These are phyloP conservation scores for Hansenula sp. DNA, from an alignment of 1,139 yeast genomes.

Conservation along the genomic window DNA sequence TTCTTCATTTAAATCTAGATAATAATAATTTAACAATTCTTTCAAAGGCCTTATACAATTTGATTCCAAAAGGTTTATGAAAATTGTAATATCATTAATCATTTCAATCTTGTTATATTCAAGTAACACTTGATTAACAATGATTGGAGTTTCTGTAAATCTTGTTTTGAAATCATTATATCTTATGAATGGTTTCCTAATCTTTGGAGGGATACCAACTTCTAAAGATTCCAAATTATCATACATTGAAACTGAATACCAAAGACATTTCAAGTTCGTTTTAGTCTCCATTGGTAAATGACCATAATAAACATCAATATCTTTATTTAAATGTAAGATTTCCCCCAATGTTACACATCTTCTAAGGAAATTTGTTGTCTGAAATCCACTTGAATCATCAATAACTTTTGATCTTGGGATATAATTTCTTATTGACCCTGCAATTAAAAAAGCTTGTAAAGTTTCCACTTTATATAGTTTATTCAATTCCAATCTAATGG, in stretches of 20 bases:
- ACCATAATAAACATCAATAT: conserved; percentile 11
- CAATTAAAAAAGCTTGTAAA: background rate
- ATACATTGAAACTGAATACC: conserved; percentile 10
- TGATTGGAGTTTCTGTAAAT: background rate
- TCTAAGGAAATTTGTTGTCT: background rate
- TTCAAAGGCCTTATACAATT: conserved; percentile 8
- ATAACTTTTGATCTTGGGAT: background rate
- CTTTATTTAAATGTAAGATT: conserved; percentile 9
- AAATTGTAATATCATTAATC: conserved; percentile 1
- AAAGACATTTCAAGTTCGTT: conserved; percentile 10
- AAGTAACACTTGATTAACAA: background rate
- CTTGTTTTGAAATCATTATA: conserved; percentile 3
- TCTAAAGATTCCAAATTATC: conserved; percentile 14
- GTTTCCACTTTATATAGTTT: background rate
- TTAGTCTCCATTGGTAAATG: conserved; percentile 4
- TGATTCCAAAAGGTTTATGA: conserved; percentile 8
- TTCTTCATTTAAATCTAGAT: conserved; percentile 9
- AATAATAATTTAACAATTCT: conserved; percentile 1
- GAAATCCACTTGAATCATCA: background rate
- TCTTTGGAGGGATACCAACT: conserved; percentile 11
- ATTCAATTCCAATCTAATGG: background rate
- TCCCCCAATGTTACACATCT: conserved; percentile 9
- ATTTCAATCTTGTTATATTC: background rate
- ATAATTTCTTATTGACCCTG: background rate
- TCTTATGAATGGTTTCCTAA: conserved; percentile 1